These are phyloP conservation scores for Candida morakotiae DNA, from an alignment of 805 yeast genomes.

Conservation along the genomic window DNA sequence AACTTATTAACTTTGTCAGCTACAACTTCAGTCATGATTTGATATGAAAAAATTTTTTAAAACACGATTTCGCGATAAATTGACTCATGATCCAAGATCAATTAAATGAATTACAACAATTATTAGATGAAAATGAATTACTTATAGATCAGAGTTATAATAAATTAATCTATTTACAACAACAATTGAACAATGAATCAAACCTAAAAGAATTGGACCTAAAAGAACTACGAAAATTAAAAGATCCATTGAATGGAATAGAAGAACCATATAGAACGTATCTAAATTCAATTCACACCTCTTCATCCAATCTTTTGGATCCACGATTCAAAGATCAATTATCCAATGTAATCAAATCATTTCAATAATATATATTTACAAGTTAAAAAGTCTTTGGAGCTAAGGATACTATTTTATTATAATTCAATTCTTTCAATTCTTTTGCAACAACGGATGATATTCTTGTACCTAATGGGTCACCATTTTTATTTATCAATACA, in stretches of 20 bases:
- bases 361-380: conserved; percentile 3
- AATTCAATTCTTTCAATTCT: conserved; percentile 79
- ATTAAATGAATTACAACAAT: conserved; percentile 10
- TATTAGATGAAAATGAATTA: conserved; percentile 10
- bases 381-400: conserved; percentile 63
- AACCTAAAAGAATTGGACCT: not conserved
- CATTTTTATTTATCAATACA: conserved; percentile 85
- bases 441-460: conserved; percentile 86
- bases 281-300: too few species aligned
- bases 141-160: conserved; percentile 8
- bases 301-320: too few species aligned
- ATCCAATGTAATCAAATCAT: conserved; percentile 1
- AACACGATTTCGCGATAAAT: not conserved
- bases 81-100: conserved; percentile 7
- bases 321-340: conserved; percentile 2
- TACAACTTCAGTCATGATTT: conserved; percentile 7
- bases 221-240: too few species aligned
- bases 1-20: conserved; percentile 39
- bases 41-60: conserved; percentile 3
- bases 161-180: conserved; percentile 5
- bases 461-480: conserved; percentile 94
- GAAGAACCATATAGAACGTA: not conserved
- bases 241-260: too few species aligned
- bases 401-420: conserved; percentile 79
- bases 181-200: not conserved